Conservation (phyloP, 352 stramenopile genomes). For the Bremia lactucae region DNA sequence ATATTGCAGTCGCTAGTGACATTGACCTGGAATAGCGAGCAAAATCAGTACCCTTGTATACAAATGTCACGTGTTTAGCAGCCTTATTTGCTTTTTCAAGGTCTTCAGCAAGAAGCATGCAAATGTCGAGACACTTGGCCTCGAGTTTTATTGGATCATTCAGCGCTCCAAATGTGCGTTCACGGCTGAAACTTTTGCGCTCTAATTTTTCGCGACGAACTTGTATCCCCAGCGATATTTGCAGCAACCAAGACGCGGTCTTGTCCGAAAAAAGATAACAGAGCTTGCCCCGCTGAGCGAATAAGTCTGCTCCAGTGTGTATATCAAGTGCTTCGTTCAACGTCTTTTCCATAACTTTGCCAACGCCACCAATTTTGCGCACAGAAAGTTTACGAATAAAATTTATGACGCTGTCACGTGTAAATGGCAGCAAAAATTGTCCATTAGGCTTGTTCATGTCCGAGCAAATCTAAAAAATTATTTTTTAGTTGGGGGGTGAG, state of each 20-base stretch:
- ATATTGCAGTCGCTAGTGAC: constrained; percentile 30
- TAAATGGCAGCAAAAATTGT: constrained; percentile 85
- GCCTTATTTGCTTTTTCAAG: constrained; percentile 31
- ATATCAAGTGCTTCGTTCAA: constrained; percentile 72
- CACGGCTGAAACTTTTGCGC: constrained; percentile 72
- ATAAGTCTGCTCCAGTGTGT: constrained; percentile 75
- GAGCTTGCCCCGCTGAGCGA: constrained; percentile 40
- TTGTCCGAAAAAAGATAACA: constrained; percentile 58
- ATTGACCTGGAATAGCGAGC: constrained; percentile 41
- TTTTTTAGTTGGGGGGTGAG: too few species aligned
- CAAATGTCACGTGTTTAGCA: constrained; percentile 52
- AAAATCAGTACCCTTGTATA: constrained; percentile 65
- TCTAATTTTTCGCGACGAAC: constrained; percentile 34
- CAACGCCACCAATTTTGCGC: constrained; percentile 91
- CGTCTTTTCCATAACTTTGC: constrained; percentile 92
- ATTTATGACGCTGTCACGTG: constrained; percentile 52
- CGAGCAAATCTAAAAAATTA: constrained; percentile 83
- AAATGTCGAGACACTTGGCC: constrained; percentile 58
- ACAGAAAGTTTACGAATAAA: constrained; percentile 86
- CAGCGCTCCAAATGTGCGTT: constrained; percentile 52
- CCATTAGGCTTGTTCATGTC: constrained; percentile 96
- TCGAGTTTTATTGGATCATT: constrained; percentile 35
- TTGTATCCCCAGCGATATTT: constrained; percentile 59
- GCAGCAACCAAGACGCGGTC: constrained; percentile 58
- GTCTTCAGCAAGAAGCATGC: constrained; percentile 40